Percentiles rank a stretch among this genome's conserved stretches.
These are phyloP conservation scores for Piedraia hortae DNA, from an alignment of 2,329 filamentous ascomycete genomes.

Conservation along the genomic window DNA sequence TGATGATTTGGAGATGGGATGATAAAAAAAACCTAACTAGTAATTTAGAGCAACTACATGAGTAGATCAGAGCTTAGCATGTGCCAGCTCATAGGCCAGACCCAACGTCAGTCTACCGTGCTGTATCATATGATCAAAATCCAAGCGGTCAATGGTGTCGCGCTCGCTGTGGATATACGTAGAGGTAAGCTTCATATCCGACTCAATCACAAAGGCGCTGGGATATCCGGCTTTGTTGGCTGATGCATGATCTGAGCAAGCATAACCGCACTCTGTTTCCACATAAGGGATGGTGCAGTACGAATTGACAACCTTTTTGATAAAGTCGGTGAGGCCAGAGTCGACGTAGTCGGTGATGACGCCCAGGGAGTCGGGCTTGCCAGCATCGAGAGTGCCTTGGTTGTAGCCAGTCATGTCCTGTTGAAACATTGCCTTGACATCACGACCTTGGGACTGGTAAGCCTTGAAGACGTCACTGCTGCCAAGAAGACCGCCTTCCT, in stretches of 20 bases:
- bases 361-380: constrained; percentile 60
- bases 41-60: no score
- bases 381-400: constrained; percentile 55
- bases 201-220: constrained; percentile 50
- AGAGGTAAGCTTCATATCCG: constrained; percentile 34
- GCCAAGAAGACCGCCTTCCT: constrained; percentile 66
- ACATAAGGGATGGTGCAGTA: constrained; percentile 78
- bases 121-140: constrained; percentile 77
- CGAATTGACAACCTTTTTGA: constrained; percentile 62
- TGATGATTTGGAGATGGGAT: no score
- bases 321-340: constrained; percentile 54
- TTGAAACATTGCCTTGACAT: constrained; percentile 89
- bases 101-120: constrained; percentile 65
- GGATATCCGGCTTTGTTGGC: constrained; percentile 49
- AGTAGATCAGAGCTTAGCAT: constrained; percentile 53
- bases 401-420: constrained; percentile 94
- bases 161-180: constrained; percentile 43
- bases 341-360: constrained; percentile 87
- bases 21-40: no score
- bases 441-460: constrained; percentile 44
- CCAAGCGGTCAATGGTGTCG: constrained; percentile 42
- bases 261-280: constrained; percentile 71
- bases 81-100: constrained; percentile 60
- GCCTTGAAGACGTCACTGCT: constrained; percentile 68
- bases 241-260: constrained; percentile 49